Evolutionary conservation across 352 stramenopile species (phyloP).

Genomic region (Pythium vanterpoolii): DNA sequence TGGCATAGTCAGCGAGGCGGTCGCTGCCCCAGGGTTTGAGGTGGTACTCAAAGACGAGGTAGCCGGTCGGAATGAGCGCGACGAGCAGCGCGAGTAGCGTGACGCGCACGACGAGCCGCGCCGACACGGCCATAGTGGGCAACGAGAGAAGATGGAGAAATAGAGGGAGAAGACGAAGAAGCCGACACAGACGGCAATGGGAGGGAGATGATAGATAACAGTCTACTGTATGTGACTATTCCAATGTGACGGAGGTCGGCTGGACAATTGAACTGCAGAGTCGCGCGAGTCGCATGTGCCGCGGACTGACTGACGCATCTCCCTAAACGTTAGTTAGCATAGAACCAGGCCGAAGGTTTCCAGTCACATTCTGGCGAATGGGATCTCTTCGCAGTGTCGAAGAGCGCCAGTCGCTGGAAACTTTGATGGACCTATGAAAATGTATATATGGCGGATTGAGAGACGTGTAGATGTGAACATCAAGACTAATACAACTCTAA

Average conservation of each 20-base stretch:
- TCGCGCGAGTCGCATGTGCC: background rate
- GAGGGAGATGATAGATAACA: no score
- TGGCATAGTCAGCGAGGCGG: constrained; percentile 18
- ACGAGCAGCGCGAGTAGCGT: constrained; percentile 29
- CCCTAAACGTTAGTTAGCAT: background rate
- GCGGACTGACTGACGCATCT: background rate
- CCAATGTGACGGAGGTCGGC: no score
- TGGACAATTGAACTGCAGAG: no score
- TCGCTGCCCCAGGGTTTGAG: constrained; percentile 45
- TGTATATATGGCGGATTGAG: no score
- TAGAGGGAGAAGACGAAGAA: background rate
- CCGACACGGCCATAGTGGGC: constrained; percentile 5
- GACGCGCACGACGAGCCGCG: constrained; percentile 27
- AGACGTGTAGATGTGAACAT: no score
- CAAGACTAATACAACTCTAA: no score
- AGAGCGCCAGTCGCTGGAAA: background rate
- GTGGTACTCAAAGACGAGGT: constrained; percentile 42
- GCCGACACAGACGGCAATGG: background rate
- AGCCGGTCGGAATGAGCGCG: constrained; percentile 31
- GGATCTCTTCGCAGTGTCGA: background rate
- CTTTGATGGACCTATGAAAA: no score
- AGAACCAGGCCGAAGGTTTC: no score
- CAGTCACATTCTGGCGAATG: background rate
- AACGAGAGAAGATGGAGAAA: background rate
- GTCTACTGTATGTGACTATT: no score